phyloP scores from a whole-genome alignment of 2,329 filamentous ascomycete species.

The Nakataea oryzae region DNA sequence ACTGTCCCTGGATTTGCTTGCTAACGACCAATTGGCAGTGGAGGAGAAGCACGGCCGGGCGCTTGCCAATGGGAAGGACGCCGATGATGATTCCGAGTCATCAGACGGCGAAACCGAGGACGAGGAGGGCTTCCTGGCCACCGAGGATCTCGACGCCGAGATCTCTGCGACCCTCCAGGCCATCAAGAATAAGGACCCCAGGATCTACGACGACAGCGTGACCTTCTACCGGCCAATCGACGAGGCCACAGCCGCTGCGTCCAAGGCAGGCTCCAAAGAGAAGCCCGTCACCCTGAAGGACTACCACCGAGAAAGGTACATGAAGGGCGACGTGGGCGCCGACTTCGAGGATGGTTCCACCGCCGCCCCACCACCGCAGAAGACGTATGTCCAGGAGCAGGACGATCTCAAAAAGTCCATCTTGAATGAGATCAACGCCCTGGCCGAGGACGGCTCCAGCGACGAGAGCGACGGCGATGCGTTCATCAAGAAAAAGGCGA shows the following conservation, averaged over 20 bases:
- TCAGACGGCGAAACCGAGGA: conserved; percentile 75
- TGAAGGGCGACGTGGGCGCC: conserved; percentile 57
- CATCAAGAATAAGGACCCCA: conserved; percentile 81
- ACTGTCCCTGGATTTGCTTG: conserved; percentile 2
- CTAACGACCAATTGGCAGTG: conserved; percentile 41
- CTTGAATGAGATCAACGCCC: conserved; percentile 69
- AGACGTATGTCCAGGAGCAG: conserved; percentile 81
- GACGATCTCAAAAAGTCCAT: conserved; percentile 70
- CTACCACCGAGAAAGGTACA: conserved; percentile 85
- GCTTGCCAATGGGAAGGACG: conserved; percentile 32
- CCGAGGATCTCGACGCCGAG: conserved; percentile 73
- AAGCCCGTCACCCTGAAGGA: conserved; percentile 81
- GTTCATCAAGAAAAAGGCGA: conserved; percentile 64
- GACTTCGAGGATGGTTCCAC: conserved; percentile 48
- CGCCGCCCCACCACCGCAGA: conserved; percentile 31
- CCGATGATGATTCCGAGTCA: conserved; percentile 50
- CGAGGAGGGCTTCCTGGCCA: conserved; percentile 79
- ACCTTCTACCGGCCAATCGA: conserved; percentile 63
- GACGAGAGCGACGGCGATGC: conserved; percentile 59
- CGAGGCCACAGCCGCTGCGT: conserved; percentile 12
- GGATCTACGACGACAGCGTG: conserved; percentile 71
- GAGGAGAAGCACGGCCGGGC: conserved; percentile 69
- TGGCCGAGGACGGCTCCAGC: conserved; percentile 40
- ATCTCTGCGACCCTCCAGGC: conserved; percentile 81
- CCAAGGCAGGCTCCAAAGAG: conserved; percentile 44